Evolutionary conservation across 192 early-diverging fungal genomes (phyloP), one percentile per base, ranked within the genome.

Genomic region (Lobosporangium transversale): DNA sequence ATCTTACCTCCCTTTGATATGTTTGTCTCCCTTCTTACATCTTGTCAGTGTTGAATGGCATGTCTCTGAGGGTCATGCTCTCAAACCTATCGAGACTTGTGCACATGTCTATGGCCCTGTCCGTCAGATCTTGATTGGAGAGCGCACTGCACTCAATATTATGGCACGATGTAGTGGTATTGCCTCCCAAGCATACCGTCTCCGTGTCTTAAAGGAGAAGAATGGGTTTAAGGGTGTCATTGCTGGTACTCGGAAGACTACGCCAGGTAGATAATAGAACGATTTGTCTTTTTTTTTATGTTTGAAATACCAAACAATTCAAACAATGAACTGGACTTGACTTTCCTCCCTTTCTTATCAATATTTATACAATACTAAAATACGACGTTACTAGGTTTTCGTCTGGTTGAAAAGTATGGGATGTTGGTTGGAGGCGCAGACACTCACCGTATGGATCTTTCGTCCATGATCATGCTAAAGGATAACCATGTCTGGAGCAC

Each of bases 391-490:
- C 27, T 2, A 89, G 96, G 97, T 3, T 99, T 99, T 88, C 89
- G 97, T 40, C 76, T 97, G 45, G 93, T 99, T 2, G 97, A 99
- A 76, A 99, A 99, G 70, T 99, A 99, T 78, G 97, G 94, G 27
- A 95, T 97, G 88, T 81, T 95, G 23, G 95, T 99, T 21, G 97
- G 97, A 37, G 97, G 97, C 36, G 91, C 94, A 47, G 97, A 99
- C 74, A 96, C 94, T 0, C 97, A 99, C 79, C 95, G 97, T 40
- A 91, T 94, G 89, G 95, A 98, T 79, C 85, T 99, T 52, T 97
- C 95, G 4, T 89, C 94, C 17, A 97, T 98, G 95, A 92, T 99
- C 54, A 99, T 99, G 97, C 86, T 99, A 51, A 99, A 99, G 81
- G 97, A 99, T 83, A 98, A 99, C 83, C 97, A 99, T 66, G 91